These are phyloP conservation scores for Cytospora schulzeri DNA, from an alignment of 2,329 filamentous ascomycete genomes.

Conservation along the genomic window DNA sequence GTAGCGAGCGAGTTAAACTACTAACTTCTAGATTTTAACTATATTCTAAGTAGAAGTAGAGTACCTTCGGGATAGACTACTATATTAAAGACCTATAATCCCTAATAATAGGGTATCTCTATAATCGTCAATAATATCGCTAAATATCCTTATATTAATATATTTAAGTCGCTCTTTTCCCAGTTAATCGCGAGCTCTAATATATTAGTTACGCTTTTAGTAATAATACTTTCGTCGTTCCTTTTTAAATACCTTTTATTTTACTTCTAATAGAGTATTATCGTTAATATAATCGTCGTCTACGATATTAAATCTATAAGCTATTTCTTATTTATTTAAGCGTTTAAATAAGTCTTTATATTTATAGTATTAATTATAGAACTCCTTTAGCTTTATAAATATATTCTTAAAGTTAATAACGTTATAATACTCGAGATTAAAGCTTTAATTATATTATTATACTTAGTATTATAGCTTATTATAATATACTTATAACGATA, in stretches of 20 bases:
- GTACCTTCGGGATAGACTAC: no score
- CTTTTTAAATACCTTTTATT: neutral
- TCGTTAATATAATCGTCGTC: neutral
- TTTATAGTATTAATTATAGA: neutral
- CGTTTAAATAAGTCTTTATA: neutral
- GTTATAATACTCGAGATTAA: neutral
- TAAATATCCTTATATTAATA: neutral
- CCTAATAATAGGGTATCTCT: no score
- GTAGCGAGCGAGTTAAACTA: neutral
- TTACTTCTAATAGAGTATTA: neutral
- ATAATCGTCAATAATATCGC: no score
- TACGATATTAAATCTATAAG: neutral
- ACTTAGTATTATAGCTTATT: neutral
- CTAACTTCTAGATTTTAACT: no score
- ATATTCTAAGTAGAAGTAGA: no score
- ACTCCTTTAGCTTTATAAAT: neutral
- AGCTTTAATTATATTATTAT: neutral
- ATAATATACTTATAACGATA: neutral
- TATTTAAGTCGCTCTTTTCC: neutral
- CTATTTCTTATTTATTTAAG: neutral
- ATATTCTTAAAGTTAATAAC: neutral
- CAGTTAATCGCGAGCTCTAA: neutral
- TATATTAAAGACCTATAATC: no score
- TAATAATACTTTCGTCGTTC: neutral
- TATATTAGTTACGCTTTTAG: neutral